Conservation (phyloP, 1,284 basidiomycete species). For the Naganishia albida region DNA sequence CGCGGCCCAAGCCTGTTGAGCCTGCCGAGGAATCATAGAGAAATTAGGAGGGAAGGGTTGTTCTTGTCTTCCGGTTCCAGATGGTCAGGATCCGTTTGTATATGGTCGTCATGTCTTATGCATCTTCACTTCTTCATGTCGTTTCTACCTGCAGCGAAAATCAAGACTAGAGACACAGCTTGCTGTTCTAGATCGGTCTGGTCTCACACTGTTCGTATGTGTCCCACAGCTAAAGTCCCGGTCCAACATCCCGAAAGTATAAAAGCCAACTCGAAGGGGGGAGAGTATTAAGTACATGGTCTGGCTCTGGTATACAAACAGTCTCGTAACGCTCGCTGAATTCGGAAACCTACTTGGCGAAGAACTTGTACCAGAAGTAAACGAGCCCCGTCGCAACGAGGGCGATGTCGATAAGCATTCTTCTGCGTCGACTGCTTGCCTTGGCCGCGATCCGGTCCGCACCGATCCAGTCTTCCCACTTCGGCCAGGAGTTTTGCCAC, state of each 20-base stretch:
- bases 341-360: not conserved
- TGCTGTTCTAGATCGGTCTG: no score
- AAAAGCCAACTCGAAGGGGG: no score
- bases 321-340: no score
- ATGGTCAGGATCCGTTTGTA: not conserved
- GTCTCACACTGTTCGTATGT: no score
- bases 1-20: slow-evolving; percentile 15
- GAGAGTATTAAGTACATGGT: no score
- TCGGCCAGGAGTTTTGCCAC: slow-evolving; percentile 33
- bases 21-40: slow-evolving; percentile 18
- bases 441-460: slow-evolving; percentile 26
- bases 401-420: slow-evolving; percentile 22
- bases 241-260: no score
- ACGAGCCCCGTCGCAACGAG: slow-evolving; percentile 1
- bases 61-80: not conserved
- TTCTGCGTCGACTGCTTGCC: slow-evolving; percentile 11
- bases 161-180: no score
- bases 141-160: no score
- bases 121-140: not conserved
- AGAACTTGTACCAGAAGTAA: slow-evolving; percentile 19
- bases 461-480: slow-evolving; percentile 37
- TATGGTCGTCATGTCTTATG: not conserved
- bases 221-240: no score
- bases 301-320: no score
- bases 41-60: not conserved